Conservation (phyloP, 768 basidiomycete species). For the Agrocybe praecox region DNA sequence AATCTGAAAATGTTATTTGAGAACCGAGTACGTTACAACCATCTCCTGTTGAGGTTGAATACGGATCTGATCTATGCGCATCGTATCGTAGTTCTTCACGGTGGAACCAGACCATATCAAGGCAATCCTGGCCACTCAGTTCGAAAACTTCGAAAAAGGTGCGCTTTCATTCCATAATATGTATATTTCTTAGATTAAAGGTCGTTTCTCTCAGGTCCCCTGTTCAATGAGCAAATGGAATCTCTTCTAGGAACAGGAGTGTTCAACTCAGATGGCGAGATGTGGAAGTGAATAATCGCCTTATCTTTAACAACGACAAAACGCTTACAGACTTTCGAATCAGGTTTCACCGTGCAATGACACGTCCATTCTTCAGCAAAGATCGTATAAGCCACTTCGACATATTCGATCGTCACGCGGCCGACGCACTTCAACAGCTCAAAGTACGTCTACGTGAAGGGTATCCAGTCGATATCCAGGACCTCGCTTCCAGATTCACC, state of each 20-base stretch:
- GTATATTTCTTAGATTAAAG: neutral
- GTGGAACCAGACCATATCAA: constrained; percentile 53
- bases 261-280: constrained; percentile 60
- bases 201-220: constrained; percentile 14
- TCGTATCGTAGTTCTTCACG: constrained; percentile 39
- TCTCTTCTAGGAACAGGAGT: constrained; percentile 56
- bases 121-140: constrained; percentile 42
- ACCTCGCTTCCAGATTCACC: constrained; percentile 57
- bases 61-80: neutral
- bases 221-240: constrained; percentile 17
- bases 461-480: constrained; percentile 60
- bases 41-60: neutral
- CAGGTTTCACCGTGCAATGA: constrained; percentile 62
- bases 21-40: constrained; percentile 29
- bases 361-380: constrained; percentile 61
- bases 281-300: constrained; percentile 50
- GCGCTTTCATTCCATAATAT: neutral
- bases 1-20: constrained; percentile 38
- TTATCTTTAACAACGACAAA: neutral
- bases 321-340: neutral
- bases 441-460: constrained; percentile 45
- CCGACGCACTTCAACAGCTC: constrained; percentile 46
- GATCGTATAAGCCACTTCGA: constrained; percentile 58
- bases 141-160: constrained; percentile 38
- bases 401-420: constrained; percentile 52